Base-by-base conservation (phyloP, 2,329 filamentous ascomycete genomes). In the Corniculantispora saksenae region DNA sequence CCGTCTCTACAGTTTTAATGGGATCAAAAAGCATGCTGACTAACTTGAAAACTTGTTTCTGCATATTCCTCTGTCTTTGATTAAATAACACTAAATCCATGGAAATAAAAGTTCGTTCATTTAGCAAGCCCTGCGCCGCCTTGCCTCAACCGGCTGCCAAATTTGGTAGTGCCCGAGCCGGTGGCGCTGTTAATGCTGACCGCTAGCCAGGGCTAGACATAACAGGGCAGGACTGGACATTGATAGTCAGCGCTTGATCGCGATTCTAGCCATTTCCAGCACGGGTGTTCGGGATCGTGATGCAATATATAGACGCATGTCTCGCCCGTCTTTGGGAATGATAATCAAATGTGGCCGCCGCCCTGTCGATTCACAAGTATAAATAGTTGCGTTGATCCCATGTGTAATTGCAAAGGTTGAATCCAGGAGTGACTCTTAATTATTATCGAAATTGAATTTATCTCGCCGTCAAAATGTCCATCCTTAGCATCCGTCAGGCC, bases 151-250 rank as follows among this genome's bases (percentile, higher is more conserved):
- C n/a, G 12, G 13, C 43, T 29, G 17, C 29, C 47, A 51, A 21
- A 21, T 53, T 27, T 29, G 58, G 58, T n/a, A 53, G 35, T 29
- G 12, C 7, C 57, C 57, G 47, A 53, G 3, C 1, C 12, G 23
- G 47, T 43, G 47, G 58, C 47, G 47, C 47, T 61, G 23, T 47
- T 51, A 51, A 51, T 51, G 58, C 58, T 53, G 45, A 43, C 47
- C 3, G 17, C 32, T 53, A 60, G 57, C 43, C 47, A 60, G 21
- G 32, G 27, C 27, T 21, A 27, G 7, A n/a, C 53, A 45, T n/a
- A 8, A 61, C 35, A 15, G 13, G 21, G 17, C 54, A 27, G 21
- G 2, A 19, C 4, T 35, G 45, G 15, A 9, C n/a, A 40, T 15
- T 17, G 23, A 29, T 10, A 43, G 58, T 53, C 47, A 61, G 47